phyloP scores from a whole-genome alignment of 352 stramenopile species.

The Saprolegnia parasitica region DNA sequence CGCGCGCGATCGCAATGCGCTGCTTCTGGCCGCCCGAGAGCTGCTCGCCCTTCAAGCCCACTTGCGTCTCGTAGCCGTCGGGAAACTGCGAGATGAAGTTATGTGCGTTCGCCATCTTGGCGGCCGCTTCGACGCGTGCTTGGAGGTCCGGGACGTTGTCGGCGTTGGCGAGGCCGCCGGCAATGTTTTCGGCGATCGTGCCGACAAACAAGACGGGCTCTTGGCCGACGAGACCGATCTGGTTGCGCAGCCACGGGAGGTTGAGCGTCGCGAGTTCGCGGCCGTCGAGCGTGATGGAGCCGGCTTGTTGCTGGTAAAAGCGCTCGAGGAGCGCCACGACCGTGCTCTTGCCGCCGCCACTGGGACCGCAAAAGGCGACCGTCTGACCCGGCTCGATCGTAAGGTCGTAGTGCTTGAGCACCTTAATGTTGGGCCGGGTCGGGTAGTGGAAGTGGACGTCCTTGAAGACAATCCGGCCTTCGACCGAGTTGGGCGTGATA shows the following conservation, averaged over 20 bases:
- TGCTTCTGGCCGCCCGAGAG: constrained; percentile 45
- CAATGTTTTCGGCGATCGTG: constrained; percentile 32
- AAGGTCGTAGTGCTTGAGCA: constrained; percentile 32
- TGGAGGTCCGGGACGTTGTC: constrained; percentile 8
- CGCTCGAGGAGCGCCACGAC: constrained; percentile 33
- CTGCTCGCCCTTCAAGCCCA: constrained; percentile 36
- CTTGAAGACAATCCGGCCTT: constrained; percentile 45
- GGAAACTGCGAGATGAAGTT: constrained; percentile 41
- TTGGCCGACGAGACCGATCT: constrained; percentile 40
- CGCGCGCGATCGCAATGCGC: constrained; percentile 41
- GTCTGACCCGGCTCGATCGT: constrained; percentile 40
- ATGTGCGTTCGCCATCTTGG: constrained; percentile 41
- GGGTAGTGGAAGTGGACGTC: constrained; percentile 80
- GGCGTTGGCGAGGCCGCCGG: constrained; percentile 16
- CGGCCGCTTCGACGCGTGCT: constrained; percentile 26
- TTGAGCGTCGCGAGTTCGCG: constrained; percentile 40
- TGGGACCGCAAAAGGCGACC: constrained; percentile 39
- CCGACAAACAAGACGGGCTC: constrained; percentile 30
- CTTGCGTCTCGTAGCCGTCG: constrained; percentile 39
- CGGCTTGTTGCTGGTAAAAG: constrained; percentile 32
- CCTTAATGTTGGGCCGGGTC: constrained; percentile 37
- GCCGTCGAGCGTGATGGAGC: constrained; percentile 30
- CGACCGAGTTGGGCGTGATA: constrained; percentile 23
- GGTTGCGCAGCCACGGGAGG: constrained; percentile 38
- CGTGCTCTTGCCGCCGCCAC: constrained; percentile 37